These are phyloP conservation scores for Nothopassalora personata DNA, from an alignment of 2,329 filamentous ascomycete species.

Conservation along the genomic window DNA sequence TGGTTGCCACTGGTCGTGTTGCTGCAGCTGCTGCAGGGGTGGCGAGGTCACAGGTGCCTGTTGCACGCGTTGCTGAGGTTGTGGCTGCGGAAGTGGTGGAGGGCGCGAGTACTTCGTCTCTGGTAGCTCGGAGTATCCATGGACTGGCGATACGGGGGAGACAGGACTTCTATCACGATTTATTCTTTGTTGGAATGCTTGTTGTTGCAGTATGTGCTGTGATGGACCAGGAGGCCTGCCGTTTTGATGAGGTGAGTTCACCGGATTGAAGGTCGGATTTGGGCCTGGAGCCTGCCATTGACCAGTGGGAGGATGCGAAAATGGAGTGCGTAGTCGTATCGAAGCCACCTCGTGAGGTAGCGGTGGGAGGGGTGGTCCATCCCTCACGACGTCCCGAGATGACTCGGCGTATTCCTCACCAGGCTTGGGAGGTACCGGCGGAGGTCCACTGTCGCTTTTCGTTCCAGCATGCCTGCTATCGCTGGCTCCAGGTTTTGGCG, in stretches of 20 bases:
- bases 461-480: constrained; percentile 12
- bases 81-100: constrained; percentile 28
- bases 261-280: constrained; percentile 5
- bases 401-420: constrained; percentile 29
- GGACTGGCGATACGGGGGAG: constrained; percentile 29
- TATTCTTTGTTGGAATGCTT: constrained; percentile 11
- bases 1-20: constrained; percentile 7
- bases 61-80: constrained; percentile 13
- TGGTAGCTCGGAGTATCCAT: constrained; percentile 20
- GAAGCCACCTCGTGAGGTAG: constrained; percentile 24
- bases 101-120: constrained; percentile 17
- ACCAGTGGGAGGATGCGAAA: constrained; percentile 16
- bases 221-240: constrained; percentile 7
- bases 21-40: constrained; percentile 16
- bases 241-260: constrained; percentile 12
- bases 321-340: constrained; percentile 9
- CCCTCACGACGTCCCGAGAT: constrained; percentile 13
- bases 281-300: constrained; percentile 22
- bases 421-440: constrained; percentile 52
- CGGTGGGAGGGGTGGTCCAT: constrained; percentile 35
- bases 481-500: constrained; percentile 32
- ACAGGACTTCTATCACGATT: constrained; percentile 27
- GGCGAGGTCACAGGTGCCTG: constrained; percentile 6
- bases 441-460: constrained; percentile 30
- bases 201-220: constrained; percentile 10